Percentiles rank a stretch among this genome's conserved stretches.
These are phyloP conservation scores for Fusarium sp. DNA, from an alignment of 2,329 filamentous ascomycete species.

Conservation along the genomic window DNA sequence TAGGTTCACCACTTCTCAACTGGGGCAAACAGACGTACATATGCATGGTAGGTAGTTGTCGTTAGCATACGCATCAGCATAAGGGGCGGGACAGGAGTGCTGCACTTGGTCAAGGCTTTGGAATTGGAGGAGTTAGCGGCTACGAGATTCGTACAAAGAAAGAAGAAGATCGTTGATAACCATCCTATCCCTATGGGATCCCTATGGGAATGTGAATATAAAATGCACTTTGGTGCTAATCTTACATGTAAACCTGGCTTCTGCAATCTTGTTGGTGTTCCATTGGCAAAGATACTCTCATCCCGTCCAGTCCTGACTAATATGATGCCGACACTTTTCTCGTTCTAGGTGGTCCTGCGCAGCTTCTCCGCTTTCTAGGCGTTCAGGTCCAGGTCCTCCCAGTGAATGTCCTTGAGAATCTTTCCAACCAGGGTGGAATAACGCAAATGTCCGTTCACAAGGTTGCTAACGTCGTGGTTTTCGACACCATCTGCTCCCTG, in stretches of 20 bases:
- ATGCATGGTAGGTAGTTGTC: conserved; percentile 18
- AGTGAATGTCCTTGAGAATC: conserved; percentile 73
- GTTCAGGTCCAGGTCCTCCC: conserved; percentile 69
- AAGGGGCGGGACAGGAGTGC: conserved; percentile 9
- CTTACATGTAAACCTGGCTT: conserved; percentile 29
- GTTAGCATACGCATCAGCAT: conserved; percentile 22
- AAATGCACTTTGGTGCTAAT: conserved; percentile 29
- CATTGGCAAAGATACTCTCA: conserved; percentile 10
- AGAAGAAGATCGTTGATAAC: conserved; percentile 17
- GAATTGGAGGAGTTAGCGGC: not conserved
- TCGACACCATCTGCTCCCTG: conserved; percentile 72
- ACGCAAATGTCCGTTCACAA: conserved; percentile 74
- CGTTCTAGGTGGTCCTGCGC: conserved; percentile 31
- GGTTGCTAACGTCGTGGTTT: conserved; percentile 72
- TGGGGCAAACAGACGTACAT: conserved; percentile 23
- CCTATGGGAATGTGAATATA: conserved; percentile 13
- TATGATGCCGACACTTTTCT: conserved; percentile 29
- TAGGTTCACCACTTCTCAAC: conserved; percentile 34
- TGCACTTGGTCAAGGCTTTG: conserved; percentile 7
- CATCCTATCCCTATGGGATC: conserved; percentile 14
- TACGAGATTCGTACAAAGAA: conserved; percentile 15
- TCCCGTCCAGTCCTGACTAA: conserved; percentile 13
- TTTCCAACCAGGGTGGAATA: conserved; percentile 74
- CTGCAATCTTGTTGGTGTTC: not conserved
- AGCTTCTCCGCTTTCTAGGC: conserved; percentile 41